Evolutionary conservation across 2,329 filamentous ascomycete genomes (phyloP), one percentile per base, ranked within the genome.

Genomic region (Whalleya microplaca): DNA sequence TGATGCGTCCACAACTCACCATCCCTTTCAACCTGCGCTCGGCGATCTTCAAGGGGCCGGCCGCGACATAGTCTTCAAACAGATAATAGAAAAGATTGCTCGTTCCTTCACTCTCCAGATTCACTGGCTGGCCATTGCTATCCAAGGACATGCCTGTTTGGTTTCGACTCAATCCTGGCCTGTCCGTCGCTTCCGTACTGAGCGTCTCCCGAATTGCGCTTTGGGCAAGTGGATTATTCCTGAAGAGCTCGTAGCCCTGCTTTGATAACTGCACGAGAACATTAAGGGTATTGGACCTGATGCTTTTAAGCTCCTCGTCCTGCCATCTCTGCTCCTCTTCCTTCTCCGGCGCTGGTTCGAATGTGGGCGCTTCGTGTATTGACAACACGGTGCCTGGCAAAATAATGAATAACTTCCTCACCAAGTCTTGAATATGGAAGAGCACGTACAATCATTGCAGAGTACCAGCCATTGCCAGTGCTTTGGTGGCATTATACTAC

Each of bases 381-480:
- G 87, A 87, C 51, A 92, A 81, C 40, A 91, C 81, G 0, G 88
- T 91, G 61, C 84, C 85, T 84, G 50, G 5, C 8, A 5, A 32
- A 12, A 12, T 18, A 2, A 50, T 69, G 47, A 70, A 54, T 37
- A 48, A 44, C 32, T 51, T 63, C 12, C 66, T 55, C n/a, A 27
- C 14, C 8, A 48, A 20, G 14, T 5, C 2, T 53, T 20, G 5
- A 19, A 9, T 21, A 18, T 2, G 19, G 18, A 4, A n/a, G 8
- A 12, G 27, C 23, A 64, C 76, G 7, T 75, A 82, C 82, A 79
- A 66, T 91, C 87, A 62, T 86, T 79, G 61, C 85, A 89, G 8
- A 91, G 71, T 3, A 89, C 74, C 4, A 91, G 77, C 89, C 89
- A 92, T 19, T 86, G 87, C 87, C 88, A 92, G 48, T 77, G 75